These are phyloP conservation scores for Polygonum aviculare DNA, from an alignment of 148 eudicot species.

Conservation along the genomic window DNA sequence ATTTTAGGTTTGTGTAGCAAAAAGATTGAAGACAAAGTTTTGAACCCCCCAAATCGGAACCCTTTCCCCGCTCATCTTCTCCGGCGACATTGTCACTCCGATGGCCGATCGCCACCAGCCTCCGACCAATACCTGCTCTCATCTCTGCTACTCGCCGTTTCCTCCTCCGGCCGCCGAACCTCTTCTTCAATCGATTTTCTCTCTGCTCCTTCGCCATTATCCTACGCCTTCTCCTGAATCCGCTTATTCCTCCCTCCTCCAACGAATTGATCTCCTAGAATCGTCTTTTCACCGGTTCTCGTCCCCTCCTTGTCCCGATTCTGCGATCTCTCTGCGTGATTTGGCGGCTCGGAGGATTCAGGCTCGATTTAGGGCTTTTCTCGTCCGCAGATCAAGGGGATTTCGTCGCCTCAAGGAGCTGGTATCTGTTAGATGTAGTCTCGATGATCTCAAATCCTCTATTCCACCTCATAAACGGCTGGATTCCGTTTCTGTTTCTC, in stretches of 20 bases:
- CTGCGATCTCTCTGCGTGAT: conserved; percentile 35
- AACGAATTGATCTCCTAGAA: conserved; percentile 62
- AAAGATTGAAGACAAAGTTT: no score
- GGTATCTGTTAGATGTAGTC: conserved; percentile 45
- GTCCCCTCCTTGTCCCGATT: no score
- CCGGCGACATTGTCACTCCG: background rate
- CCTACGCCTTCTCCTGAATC: background rate
- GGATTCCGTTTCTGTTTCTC: conserved; percentile 35
- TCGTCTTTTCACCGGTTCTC: conserved; percentile 41
- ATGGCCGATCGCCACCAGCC: conserved; percentile 12
- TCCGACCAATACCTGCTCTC: background rate
- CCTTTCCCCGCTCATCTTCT: background rate
- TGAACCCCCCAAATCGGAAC: background rate
- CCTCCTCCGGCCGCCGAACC: conserved; percentile 19
- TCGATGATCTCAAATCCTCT: conserved; percentile 34
- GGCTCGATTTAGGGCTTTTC: conserved; percentile 62
- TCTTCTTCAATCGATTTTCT: conserved; percentile 21
- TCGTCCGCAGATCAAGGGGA: conserved; percentile 62
- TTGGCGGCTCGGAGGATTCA: conserved; percentile 78
- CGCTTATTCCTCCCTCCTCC: conserved; percentile 40
- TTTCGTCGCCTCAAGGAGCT: conserved; percentile 56
- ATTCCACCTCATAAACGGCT: conserved; percentile 23
- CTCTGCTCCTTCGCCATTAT: conserved; percentile 24
- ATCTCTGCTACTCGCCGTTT: conserved; percentile 6
- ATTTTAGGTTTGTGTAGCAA: no score